A percentile compares a stretch with the other conserved stretches of the same genome.
Evolutionary conservation across 1,284 basidiomycete genomes (phyloP).

Genomic region (Xanthoconium separans): DNA sequence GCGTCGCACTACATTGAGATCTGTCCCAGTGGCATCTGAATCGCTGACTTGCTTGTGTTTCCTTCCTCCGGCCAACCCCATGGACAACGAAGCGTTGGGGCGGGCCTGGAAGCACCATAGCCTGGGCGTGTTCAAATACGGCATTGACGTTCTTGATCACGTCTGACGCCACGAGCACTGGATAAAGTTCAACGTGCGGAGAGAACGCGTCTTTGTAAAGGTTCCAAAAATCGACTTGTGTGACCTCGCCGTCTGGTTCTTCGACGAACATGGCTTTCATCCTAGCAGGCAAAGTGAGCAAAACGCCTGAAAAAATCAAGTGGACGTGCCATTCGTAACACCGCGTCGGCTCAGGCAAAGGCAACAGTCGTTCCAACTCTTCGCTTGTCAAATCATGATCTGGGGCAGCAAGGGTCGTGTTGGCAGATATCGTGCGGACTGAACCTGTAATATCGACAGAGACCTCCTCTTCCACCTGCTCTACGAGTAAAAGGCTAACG

Average conservation of each 20-base stretch:
- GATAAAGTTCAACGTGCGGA: constrained; percentile 51
- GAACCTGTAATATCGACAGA: constrained; percentile 58
- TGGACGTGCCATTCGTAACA: constrained; percentile 71
- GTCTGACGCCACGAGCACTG: constrained; percentile 75
- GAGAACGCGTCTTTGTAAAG: constrained; percentile 76
- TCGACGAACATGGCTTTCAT: constrained; percentile 79
- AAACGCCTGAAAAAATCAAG: neutral
- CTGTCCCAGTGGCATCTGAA: constrained; percentile 73
- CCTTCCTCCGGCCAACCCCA: constrained; percentile 70
- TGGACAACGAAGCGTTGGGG: constrained; percentile 77
- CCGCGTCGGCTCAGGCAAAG: constrained; percentile 66
- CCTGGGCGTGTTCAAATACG: constrained; percentile 77
- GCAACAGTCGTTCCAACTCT: constrained; percentile 60
- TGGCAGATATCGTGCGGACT: constrained; percentile 54
- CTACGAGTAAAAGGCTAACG: constrained; percentile 59
- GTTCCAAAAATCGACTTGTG: constrained; percentile 90
- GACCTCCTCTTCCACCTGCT: constrained; percentile 68
- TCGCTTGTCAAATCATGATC: constrained; percentile 65
- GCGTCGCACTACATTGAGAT: constrained; percentile 47
- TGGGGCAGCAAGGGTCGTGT: constrained; percentile 40
- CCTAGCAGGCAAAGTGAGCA: constrained; percentile 44
- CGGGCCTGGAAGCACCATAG: constrained; percentile 75
- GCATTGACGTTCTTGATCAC: constrained; percentile 84
- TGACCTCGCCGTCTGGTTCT: constrained; percentile 71
- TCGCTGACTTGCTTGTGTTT: constrained; percentile 49